phyloP scores from a whole-genome alignment of 805 yeast genomes.

The Zygosaccharomyces rouxii region DNA sequence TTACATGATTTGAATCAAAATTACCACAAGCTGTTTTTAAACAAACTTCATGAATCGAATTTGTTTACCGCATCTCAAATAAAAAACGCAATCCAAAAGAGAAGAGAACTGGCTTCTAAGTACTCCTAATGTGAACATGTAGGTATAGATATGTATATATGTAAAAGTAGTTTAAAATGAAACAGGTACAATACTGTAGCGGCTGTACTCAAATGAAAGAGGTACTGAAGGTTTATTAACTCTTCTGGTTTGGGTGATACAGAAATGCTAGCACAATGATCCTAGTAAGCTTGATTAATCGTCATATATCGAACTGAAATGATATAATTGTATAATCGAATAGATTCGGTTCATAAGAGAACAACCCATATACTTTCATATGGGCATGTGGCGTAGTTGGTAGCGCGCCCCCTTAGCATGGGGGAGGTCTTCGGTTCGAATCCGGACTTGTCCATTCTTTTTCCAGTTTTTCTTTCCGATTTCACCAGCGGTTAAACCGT shows the following conservation, averaged over 20 bases:
- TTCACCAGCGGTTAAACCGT: too few relatives aligned
- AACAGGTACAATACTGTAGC: too few relatives aligned
- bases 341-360: too few relatives aligned
- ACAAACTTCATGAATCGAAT: constrained; percentile 25
- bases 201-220: too few relatives aligned
- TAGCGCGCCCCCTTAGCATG: constrained; percentile 11
- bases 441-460: constrained; percentile 8
- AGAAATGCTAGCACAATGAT: too few relatives aligned
- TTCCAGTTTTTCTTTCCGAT: too few relatives aligned
- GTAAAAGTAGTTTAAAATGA: not conserved
- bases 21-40: constrained; percentile 31
- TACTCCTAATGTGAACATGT: constrained; percentile 13
- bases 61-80: constrained; percentile 26
- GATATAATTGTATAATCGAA: too few relatives aligned
- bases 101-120: constrained; percentile 32
- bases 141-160: not conserved
- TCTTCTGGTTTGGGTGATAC: too few relatives aligned
- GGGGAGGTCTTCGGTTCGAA: constrained; percentile 11
- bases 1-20: constrained; percentile 43
- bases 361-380: too few relatives aligned
- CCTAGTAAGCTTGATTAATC: too few relatives aligned
- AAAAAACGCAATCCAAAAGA: constrained; percentile 27
- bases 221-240: too few relatives aligned
- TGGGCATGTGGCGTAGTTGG: constrained; percentile 11
- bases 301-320: too few relatives aligned